These are phyloP conservation scores for Amphicarpaea edgeworthii DNA, from an alignment of 306 rosid genomes.

Conservation along the genomic window DNA sequence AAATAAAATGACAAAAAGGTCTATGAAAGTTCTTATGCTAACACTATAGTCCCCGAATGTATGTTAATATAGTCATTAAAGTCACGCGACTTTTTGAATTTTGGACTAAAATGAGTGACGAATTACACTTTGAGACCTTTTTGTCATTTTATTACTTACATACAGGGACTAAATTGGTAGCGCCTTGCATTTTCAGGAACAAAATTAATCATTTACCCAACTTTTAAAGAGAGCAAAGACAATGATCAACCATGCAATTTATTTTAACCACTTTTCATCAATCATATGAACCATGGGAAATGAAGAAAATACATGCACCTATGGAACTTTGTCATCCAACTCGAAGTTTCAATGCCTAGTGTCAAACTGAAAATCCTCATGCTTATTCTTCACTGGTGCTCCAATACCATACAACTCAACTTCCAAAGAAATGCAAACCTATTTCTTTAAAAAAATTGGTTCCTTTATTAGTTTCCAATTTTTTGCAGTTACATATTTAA, in stretches of 20 bases:
- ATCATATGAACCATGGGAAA: constrained; percentile 1
- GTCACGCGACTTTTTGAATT: too few species aligned
- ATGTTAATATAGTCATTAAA: too few species aligned
- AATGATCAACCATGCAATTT: background rate
- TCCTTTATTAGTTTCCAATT: constrained; percentile 24
- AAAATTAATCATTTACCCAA: too few species aligned
- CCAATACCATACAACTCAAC: constrained; percentile 10
- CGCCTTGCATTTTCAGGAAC: too few species aligned
- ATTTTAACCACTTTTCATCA: constrained; percentile 7
- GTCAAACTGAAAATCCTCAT: constrained; percentile 11
- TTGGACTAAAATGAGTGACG: too few species aligned
- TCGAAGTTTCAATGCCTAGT: background rate
- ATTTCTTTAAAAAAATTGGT: background rate
- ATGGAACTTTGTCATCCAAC: constrained; percentile 3
- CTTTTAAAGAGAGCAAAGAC: background rate
- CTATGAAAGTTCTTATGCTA: too few species aligned
- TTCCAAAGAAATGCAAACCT: constrained; percentile 14
- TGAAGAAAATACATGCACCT: constrained; percentile 1
- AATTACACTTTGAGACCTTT: too few species aligned
- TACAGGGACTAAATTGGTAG: too few species aligned
- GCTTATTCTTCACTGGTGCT: constrained; percentile 1
- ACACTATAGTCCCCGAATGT: too few species aligned
- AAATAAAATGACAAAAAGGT: too few species aligned
- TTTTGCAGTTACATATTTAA: constrained; percentile 3
- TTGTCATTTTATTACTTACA: too few species aligned